These are phyloP conservation scores for Cercospora brassicicola DNA, from an alignment of 2,329 filamentous ascomycete genomes.

Conservation along the genomic window DNA sequence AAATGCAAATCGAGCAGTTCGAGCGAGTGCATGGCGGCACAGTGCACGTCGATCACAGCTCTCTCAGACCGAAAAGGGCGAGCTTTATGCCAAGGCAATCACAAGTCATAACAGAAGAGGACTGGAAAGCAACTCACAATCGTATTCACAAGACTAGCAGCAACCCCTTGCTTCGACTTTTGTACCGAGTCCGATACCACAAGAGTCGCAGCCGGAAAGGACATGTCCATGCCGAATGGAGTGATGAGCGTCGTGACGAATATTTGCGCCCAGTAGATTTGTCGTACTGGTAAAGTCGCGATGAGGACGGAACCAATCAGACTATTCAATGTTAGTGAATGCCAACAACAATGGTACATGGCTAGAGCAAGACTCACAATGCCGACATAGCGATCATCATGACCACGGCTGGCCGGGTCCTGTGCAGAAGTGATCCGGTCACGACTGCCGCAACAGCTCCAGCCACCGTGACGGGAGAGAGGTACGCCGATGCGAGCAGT, in stretches of 20 bases:
- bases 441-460: conserved; percentile 51
- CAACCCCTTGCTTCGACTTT: conserved; percentile 53
- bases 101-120: not conserved
- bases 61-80: not conserved
- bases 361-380: conserved; percentile 32
- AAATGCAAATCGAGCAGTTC: conserved; percentile 7
- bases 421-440: conserved; percentile 34
- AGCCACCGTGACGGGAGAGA: conserved; percentile 48
- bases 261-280: conserved; percentile 64
- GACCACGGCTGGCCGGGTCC: conserved; percentile 36
- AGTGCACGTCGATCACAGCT: not conserved
- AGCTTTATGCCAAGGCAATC: not conserved
- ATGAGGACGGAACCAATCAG: conserved; percentile 44
- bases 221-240: conserved; percentile 62
- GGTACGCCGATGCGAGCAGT: conserved; percentile 49
- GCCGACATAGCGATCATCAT: conserved; percentile 44
- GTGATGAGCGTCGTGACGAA: conserved; percentile 59
- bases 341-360: not conserved
- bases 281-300: conserved; percentile 52
- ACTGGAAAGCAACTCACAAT: conserved; percentile 21
- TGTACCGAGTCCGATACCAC: conserved; percentile 57
- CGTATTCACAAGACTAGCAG: conserved; percentile 61
- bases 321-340: not conserved
- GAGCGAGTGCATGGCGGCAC: conserved; percentile 9
- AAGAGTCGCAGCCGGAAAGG: conserved; percentile 62